Base-by-base conservation (phyloP, 2,329 filamentous ascomycete species). In the Pseudocercospora eumusae region DNA sequence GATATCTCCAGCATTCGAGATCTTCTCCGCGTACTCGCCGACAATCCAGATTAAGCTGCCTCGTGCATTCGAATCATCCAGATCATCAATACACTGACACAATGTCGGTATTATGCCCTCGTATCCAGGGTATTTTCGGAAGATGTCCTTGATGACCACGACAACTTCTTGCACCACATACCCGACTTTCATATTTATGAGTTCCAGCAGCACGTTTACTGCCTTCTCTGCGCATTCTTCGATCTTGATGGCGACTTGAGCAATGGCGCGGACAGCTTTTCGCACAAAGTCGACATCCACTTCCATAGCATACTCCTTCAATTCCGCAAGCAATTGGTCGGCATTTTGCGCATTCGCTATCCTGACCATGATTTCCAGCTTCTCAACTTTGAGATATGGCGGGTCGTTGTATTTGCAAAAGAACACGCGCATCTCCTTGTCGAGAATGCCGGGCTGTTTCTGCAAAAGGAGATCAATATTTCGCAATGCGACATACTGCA, bases 331-430 rank as follows among this genome's bases (percentile, higher is more conserved):
- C 25, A 99, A 83, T 74, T 98, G 95, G 73, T 99, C 95, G 63
- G 93, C 93, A 74, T 98, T 99, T 74, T 89, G 90, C 70, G 97
- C 93, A 78, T 97, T 98, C 64, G 93, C 92, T 87, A 99, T 98
- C 76, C 95, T 88, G 53, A 99, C 93, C 95, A 99, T 98, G 66
- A 98, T 98, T 75, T 99, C 95, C 55, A 99, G 85, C 75, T 99
- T 99, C 75, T 96, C 90, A 63, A 99, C 87, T 78, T 99, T 99
- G 71, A 99, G 88, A 75, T 99, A 99, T 21, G 92, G 92, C 1
- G 95, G 93, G 70, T 99, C 95, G 75, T 98, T 98, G 81, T 99
- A 99, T 80, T 99, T 99, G 88, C 95, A 99, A 81, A 99, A 99
- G 81, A 99, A 99, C 8, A 99, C 95, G 49, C 95, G 87, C 72